phyloP scores from a whole-genome alignment of 805 yeast genomes.

The Candida pini region DNA sequence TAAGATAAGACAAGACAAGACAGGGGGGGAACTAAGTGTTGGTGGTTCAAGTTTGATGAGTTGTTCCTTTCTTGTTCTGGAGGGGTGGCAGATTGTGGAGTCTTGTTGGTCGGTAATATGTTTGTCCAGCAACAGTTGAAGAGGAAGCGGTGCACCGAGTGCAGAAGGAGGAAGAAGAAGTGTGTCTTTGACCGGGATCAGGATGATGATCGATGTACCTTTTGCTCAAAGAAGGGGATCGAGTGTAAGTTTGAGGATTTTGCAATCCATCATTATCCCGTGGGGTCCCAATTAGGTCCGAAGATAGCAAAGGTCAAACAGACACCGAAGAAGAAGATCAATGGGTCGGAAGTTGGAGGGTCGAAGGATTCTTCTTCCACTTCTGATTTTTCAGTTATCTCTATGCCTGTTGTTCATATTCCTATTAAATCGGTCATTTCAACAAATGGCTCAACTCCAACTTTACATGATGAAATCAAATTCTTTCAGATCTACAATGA shows the following conservation, averaged over 20 bases:
- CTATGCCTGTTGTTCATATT: constrained; percentile 1
- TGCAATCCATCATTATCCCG: neutral
- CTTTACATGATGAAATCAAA: constrained; percentile 4
- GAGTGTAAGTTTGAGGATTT: constrained; percentile 5
- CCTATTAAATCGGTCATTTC: constrained; percentile 1
- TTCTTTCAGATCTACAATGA: constrained; percentile 3
- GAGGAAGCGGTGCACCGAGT: constrained; percentile 30
- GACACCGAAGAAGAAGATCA: neutral
- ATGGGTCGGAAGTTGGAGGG: neutral
- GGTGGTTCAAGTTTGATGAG: no score
- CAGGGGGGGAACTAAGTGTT: no score
- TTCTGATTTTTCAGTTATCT: neutral
- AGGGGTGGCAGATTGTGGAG: no score
- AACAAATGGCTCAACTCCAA: constrained; percentile 2
- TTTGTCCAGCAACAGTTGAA: no score
- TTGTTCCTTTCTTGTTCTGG: no score
- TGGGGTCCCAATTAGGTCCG: neutral
- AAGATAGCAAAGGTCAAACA: neutral
- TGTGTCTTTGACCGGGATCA: no score
- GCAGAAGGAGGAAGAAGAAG: constrained; percentile 34
- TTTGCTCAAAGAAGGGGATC: constrained; percentile 8
- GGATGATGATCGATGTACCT: constrained; percentile 7
- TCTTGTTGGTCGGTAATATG: no score
- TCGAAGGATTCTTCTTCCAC: no score
- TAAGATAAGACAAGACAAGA: no score